Evolutionary conservation across 2,329 filamentous ascomycete genomes (phyloP), one percentile per base, ranked within the genome.

Genomic region (Aspergillus tanneri): DNA sequence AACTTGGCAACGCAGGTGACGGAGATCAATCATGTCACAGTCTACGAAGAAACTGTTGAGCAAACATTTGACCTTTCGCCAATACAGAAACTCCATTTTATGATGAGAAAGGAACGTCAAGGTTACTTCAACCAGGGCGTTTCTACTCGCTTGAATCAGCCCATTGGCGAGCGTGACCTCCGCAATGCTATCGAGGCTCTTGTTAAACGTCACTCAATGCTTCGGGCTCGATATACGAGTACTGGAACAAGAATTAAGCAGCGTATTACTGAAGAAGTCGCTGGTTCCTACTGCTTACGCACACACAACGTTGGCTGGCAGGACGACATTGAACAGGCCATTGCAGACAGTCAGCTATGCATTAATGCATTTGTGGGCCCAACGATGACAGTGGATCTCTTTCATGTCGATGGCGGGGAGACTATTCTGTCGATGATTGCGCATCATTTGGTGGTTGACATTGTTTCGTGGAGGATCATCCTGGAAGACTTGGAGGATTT

Each of bases 361-460:
- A 67, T 73, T 37, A 62, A 69, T 47, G 63, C 60, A 24, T 59
- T 69, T n/a, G 54, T 61, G 14, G 69, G 69, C 0, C 69, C 74
- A 1, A 54, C 75, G 0, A 58, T 77, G 24, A 69, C 70, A 0
- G 63, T 72, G 3, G 72, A 77, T 43, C 51, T 76, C 8, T 71
- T 77, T 48, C 53, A 67, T 5, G 49, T 70, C 3, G 52, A 68
- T 28, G 63, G 64, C 1, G 56, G 59, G 12, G 58, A 62, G 3
- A 52, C 52, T 30, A 44, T 69, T 1, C 22, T 72, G 23, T 71
- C 64, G 2, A 56, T 71, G 49, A 64, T 69, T 19, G 68, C 65
- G 2, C 67, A 71, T 30, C 69, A 72, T 47, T 43, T 71, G 23
- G 63, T 70, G 5, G 64, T 71, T 8, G 69, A 72, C 18, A 66